Evolutionary conservation across 2,329 filamentous ascomycete species (phyloP).

Genomic region (Lizonia empirigonia): DNA sequence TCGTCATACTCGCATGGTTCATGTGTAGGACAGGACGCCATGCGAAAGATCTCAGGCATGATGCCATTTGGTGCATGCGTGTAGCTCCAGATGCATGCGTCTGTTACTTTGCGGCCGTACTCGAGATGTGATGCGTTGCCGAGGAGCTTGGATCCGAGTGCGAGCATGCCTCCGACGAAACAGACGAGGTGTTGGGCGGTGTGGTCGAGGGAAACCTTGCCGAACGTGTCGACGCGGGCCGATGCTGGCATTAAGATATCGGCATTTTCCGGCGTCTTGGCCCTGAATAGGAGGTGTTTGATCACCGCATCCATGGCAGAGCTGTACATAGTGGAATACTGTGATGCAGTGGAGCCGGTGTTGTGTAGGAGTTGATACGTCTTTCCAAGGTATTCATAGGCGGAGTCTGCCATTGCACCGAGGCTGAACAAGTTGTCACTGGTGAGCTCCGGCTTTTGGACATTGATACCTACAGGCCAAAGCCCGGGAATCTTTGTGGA

Average conservation of each 20-base stretch:
- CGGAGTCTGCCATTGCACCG: slow-evolving; percentile 40
- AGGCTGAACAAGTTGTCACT: slow-evolving; percentile 47
- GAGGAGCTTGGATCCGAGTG: slow-evolving; percentile 66
- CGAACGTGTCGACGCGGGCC: slow-evolving; percentile 40
- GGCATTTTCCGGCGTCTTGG: slow-evolving; percentile 51
- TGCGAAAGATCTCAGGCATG: slow-evolving; percentile 63
- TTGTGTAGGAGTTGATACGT: slow-evolving; percentile 28
- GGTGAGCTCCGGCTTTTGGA: slow-evolving; percentile 35
- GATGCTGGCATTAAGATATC: slow-evolving; percentile 49
- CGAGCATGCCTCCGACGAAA: slow-evolving; percentile 72
- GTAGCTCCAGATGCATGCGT: slow-evolving; percentile 68
- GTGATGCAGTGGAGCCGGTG: slow-evolving; percentile 35
- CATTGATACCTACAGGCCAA: slow-evolving; percentile 46
- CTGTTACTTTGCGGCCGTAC: slow-evolving; percentile 60
- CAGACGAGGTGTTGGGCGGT: slow-evolving; percentile 62
- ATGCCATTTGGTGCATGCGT: slow-evolving; percentile 59
- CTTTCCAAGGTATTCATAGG: slow-evolving; percentile 48
- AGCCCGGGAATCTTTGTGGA: slow-evolving; percentile 51
- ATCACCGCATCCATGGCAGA: slow-evolving; percentile 48
- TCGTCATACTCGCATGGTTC: slow-evolving; percentile 47
- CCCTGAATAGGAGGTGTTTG: slow-evolving; percentile 54
- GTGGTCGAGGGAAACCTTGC: slow-evolving; percentile 28
- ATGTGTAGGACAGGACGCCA: slow-evolving; percentile 53
- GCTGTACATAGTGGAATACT: slow-evolving; percentile 62
- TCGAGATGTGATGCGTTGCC: slow-evolving; percentile 57